Percentiles rank a stretch among this genome's conserved stretches.
Evolutionary conservation across 306 rosid species (phyloP).

Genomic region (Oemleria cerasiformis): DNA sequence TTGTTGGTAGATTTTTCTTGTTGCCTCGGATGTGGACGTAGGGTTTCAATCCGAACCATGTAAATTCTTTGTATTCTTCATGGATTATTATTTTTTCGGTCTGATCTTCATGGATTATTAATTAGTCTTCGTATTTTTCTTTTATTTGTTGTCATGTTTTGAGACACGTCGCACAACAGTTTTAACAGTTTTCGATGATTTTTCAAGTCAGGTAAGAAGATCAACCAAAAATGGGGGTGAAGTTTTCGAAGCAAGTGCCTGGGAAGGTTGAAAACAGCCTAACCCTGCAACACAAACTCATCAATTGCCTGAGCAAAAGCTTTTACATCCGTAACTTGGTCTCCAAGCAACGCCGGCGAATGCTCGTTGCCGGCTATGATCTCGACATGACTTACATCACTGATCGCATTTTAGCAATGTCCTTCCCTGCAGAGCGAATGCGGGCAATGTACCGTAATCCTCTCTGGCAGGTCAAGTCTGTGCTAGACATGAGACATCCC

Average conservation of each 20-base stretch:
- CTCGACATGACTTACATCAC: slow-evolving; percentile 97
- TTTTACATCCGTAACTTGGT: slow-evolving; percentile 81
- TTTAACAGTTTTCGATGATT: not conserved
- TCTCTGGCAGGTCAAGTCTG: slow-evolving; percentile 97
- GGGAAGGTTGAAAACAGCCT: slow-evolving; percentile 31
- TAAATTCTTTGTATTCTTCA: too few species aligned
- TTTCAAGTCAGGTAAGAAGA: slow-evolving; percentile 35
- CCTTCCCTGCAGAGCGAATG: slow-evolving; percentile 90
- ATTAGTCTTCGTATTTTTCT: not conserved
- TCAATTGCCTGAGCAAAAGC: slow-evolving; percentile 59
- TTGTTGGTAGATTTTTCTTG: too few species aligned
- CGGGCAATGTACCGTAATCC: slow-evolving; percentile 92
- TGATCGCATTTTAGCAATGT: slow-evolving; percentile 83
- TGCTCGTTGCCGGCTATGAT: slow-evolving; percentile 94
- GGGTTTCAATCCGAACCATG: too few species aligned
- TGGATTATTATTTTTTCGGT: too few species aligned
- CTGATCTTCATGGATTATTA: too few species aligned
- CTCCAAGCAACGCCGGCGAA: slow-evolving; percentile 82
- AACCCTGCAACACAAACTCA: slow-evolving; percentile 55
- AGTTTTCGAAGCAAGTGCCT: slow-evolving; percentile 43
- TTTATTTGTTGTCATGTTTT: not conserved
- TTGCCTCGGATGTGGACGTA: too few species aligned
- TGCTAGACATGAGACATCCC: slow-evolving; percentile 78
- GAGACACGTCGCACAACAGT: too few species aligned
- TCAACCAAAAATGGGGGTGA: slow-evolving; percentile 63